phyloP scores from a whole-genome alignment of 2,329 filamentous ascomycete species.

The Cercospora sojina region DNA sequence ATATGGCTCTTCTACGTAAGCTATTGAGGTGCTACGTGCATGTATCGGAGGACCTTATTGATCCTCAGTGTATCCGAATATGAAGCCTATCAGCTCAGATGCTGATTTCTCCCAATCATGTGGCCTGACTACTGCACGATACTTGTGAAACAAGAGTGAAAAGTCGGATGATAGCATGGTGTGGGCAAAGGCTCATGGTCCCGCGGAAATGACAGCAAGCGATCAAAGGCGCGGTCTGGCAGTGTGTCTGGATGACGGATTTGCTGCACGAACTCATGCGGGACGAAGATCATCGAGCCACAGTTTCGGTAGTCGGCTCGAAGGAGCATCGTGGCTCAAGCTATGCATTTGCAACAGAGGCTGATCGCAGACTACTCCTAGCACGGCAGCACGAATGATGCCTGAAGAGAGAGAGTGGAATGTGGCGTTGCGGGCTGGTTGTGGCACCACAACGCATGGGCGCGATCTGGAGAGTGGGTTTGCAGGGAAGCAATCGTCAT shows the following conservation, averaged over 20 bases:
- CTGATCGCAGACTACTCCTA: background rate
- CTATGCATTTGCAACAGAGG: background rate
- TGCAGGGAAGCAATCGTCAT: background rate
- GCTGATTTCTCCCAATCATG: background rate
- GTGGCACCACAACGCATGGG: constrained; percentile 24
- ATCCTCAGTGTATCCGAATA: background rate
- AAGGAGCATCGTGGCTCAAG: constrained; percentile 6
- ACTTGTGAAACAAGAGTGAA: too few species aligned
- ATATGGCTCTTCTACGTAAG: background rate
- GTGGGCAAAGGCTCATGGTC: background rate
- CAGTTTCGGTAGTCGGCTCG: background rate
- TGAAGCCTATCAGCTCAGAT: background rate
- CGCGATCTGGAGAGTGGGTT: constrained; percentile 28
- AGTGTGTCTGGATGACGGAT: background rate
- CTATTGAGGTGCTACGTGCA: background rate
- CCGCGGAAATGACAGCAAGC: background rate
- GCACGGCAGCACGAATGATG: background rate
- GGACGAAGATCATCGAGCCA: background rate
- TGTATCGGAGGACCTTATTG: background rate
- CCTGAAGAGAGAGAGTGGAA: background rate
- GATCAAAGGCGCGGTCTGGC: background rate
- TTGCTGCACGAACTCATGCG: background rate
- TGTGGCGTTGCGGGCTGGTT: background rate
- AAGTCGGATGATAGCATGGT: too few species aligned
- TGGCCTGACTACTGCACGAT: too few species aligned